These are phyloP conservation scores for Claviceps purpurea DNA, from an alignment of 2,329 filamentous ascomycete species.

Conservation along the genomic window DNA sequence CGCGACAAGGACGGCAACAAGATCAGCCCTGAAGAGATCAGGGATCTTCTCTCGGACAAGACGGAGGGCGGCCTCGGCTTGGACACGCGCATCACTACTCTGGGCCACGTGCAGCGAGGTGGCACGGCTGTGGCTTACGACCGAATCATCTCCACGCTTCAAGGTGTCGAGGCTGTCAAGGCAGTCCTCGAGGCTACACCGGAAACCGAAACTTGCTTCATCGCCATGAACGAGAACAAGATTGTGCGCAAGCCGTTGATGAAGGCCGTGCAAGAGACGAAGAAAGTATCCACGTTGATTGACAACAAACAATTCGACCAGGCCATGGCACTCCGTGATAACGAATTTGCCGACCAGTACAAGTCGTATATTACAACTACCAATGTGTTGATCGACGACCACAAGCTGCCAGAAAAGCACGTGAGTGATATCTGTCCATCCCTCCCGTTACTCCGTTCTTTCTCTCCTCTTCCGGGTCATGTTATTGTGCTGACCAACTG, in stretches of 20 bases:
- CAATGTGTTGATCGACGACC: slow-evolving; percentile 56
- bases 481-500: background rate
- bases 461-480: background rate
- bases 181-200: slow-evolving; percentile 83
- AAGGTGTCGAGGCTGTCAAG: slow-evolving; percentile 88
- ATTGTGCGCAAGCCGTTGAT: slow-evolving; percentile 83
- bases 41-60: slow-evolving; percentile 70
- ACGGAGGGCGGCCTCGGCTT: slow-evolving; percentile 54
- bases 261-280: slow-evolving; percentile 75
- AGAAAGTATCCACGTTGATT: slow-evolving; percentile 72
- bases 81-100: slow-evolving; percentile 86
- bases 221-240: slow-evolving; percentile 96
- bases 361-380: slow-evolving; percentile 85
- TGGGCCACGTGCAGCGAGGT: slow-evolving; percentile 95
- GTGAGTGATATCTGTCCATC: slow-evolving; percentile 28
- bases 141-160: slow-evolving; percentile 80
- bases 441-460: background rate
- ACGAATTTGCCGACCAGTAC: slow-evolving; percentile 89
- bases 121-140: slow-evolving; percentile 89
- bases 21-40: slow-evolving; percentile 70
- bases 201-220: slow-evolving; percentile 82
- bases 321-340: slow-evolving; percentile 80
- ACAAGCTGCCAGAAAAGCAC: slow-evolving; percentile 56
- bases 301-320: slow-evolving; percentile 71
- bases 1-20: slow-evolving; percentile 73